Conservation (phyloP, 306 rosid genomes). For the Castanopsis chinensis region DNA sequence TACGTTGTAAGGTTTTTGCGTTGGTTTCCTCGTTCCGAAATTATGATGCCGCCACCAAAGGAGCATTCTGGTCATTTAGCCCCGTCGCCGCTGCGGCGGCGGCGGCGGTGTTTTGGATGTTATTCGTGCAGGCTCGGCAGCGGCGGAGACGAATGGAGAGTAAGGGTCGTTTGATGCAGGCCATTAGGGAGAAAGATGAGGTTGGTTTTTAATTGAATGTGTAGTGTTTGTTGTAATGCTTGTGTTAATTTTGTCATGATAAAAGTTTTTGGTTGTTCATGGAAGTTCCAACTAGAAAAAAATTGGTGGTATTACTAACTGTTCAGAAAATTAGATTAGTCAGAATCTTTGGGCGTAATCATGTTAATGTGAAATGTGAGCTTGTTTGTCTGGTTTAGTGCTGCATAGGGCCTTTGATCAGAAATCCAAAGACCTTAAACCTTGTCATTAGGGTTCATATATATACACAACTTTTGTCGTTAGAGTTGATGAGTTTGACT, state of each 20-base stretch:
- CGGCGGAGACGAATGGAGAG: slow-evolving; percentile 14
- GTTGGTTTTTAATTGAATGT: slow-evolving; percentile 6
- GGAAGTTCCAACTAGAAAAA: neutral
- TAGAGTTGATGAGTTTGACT: too few relatives aligned
- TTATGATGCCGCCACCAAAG: neutral
- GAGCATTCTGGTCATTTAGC: slow-evolving; percentile 2
- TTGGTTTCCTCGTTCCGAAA: slow-evolving; percentile 5
- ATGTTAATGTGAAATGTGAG: neutral
- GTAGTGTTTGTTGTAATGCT: neutral
- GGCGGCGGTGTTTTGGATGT: neutral
- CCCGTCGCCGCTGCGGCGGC: neutral
- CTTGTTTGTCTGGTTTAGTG: too few relatives aligned
- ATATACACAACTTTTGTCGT: too few relatives aligned
- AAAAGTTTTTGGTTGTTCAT: neutral
- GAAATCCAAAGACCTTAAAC: too few relatives aligned
- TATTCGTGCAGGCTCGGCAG: slow-evolving; percentile 1
- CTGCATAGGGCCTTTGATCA: too few relatives aligned
- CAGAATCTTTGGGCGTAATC: too few relatives aligned
- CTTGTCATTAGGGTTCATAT: too few relatives aligned
- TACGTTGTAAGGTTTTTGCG: neutral
- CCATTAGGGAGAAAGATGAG: slow-evolving; percentile 32
- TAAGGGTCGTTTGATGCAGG: neutral
- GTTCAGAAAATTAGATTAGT: too few relatives aligned
- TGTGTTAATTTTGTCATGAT: neutral
- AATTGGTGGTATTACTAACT: neutral